Percentiles rank a stretch among this genome's conserved stretches.
These are phyloP conservation scores for Cladorrhinum sp. DNA, from an alignment of 2,329 filamentous ascomycete genomes.

Conservation along the genomic window DNA sequence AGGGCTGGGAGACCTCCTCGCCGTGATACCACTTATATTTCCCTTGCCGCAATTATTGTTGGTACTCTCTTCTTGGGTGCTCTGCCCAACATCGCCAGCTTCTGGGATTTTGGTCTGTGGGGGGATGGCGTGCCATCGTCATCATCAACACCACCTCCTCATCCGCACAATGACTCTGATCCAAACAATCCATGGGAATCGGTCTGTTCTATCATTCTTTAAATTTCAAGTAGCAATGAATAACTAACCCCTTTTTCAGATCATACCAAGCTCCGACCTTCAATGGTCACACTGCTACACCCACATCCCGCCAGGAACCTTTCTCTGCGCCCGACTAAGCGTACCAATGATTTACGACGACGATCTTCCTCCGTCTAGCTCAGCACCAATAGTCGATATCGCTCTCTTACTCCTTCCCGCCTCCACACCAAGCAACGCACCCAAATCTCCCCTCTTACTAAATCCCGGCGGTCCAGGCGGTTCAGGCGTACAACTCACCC, in stretches of 20 bases:
- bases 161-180: background rate
- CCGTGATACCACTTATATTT: background rate
- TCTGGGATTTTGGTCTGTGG: background rate
- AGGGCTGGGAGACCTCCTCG: background rate
- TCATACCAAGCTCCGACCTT: constrained; percentile 43
- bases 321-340: constrained; percentile 44
- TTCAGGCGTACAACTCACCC: constrained; percentile 35
- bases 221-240: background rate
- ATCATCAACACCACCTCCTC: background rate
- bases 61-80: background rate
- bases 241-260: constrained; percentile 29
- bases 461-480: constrained; percentile 49
- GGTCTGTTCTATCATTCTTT: background rate
- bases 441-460: constrained; percentile 41
- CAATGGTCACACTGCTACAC: constrained; percentile 43
- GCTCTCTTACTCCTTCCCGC: constrained; percentile 36
- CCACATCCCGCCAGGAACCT: constrained; percentile 19
- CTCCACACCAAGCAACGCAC: constrained; percentile 31
- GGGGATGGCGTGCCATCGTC: background rate
- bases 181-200: constrained; percentile 17
- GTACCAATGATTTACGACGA: constrained; percentile 46
- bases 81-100: background rate
- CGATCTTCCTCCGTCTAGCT: constrained; percentile 38
- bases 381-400: constrained; percentile 37
- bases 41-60: background rate